Percentiles rank a stretch among this genome's conserved stretches.
These are phyloP conservation scores for Thermochaetoides thermophila DNA, from an alignment of 495 filamentous ascomycete genomes.

Conservation along the genomic window DNA sequence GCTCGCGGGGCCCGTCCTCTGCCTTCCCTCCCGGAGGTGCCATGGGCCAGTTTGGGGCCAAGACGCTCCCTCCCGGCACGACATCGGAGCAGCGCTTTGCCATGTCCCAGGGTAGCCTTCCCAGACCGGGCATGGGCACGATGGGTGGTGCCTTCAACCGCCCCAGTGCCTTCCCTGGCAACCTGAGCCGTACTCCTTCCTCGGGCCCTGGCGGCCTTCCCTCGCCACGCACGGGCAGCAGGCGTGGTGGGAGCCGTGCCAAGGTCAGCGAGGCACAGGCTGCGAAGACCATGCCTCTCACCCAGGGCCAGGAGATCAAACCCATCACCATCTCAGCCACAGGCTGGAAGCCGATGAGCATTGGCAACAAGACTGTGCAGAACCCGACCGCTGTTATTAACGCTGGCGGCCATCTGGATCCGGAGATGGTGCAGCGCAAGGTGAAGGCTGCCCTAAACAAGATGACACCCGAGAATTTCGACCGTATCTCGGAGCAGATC, in stretches of 20 bases:
- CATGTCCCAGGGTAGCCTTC: slow-evolving; percentile 24
- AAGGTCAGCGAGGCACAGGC: slow-evolving; percentile 45
- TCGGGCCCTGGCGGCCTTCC: slow-evolving; percentile 27
- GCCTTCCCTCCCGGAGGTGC: slow-evolving; percentile 29
- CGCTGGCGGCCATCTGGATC: slow-evolving; percentile 50
- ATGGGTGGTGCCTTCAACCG: slow-evolving; percentile 45
- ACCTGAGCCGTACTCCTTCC: slow-evolving; percentile 36
- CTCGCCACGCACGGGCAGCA: slow-evolving; percentile 37
- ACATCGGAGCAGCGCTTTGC: slow-evolving; percentile 52
- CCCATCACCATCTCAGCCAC: slow-evolving; percentile 51
- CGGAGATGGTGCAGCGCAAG: slow-evolving; percentile 92
- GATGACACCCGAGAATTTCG: slow-evolving; percentile 99
- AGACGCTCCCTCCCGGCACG: slow-evolving; percentile 51
- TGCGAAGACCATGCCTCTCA: slow-evolving; percentile 79
- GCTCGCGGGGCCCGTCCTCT: slow-evolving; percentile 27
- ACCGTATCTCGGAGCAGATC: slow-evolving; percentile 87
- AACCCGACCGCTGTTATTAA: slow-evolving; percentile 29
- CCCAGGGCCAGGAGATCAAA: slow-evolving; percentile 63
- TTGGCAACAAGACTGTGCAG: slow-evolving; percentile 30
- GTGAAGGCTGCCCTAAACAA: slow-evolving; percentile 97
- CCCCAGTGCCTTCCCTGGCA: slow-evolving; percentile 42
- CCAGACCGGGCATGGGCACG: slow-evolving; percentile 35
- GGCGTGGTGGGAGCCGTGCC: slow-evolving; percentile 38
- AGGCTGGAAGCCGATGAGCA: slow-evolving; percentile 84
- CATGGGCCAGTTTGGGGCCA: slow-evolving; percentile 58